Base-by-base conservation (phyloP, 2,329 filamentous ascomycete species). In the Arthrinium puccinioides region DNA sequence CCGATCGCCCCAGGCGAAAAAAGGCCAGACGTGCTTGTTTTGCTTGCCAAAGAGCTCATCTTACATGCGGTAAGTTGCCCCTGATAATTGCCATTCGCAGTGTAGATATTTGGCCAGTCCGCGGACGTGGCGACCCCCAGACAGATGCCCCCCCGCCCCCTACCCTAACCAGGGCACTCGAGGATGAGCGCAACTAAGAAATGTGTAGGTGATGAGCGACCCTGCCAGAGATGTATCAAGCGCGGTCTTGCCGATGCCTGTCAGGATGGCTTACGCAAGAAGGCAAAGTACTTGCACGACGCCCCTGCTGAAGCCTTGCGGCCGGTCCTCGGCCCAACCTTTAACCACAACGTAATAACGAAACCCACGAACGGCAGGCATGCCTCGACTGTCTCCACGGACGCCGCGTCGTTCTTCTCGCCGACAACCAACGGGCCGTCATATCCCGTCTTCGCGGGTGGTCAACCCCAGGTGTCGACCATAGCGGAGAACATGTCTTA, bases 241-340 rank as follows among this genome's bases (percentile, higher is more conserved):
- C 83, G 92, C 51, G 87, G 87, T 31, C 76, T 97, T 16, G 85
- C 88, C 53, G 88, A 95, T 58, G 79, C 79, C 43, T 98, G 92
- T 56, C 88, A 95, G 60, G 92, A 98, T 57, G 92, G 92, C 37
- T 88, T 97, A 36, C 84, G 92, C 45, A 98, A 98, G 64, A 98
- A 97, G 72, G 92, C 92, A 36, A 98, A 98, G 62, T 98, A 98
- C 61, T 84, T 98, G 39, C 89, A 97, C 56, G 92, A 97, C 71
- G 88, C 90, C 19, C 89, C 90, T 24, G 79, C 87, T 36, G 88
- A 94, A 58, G 88, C 88, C 31, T 70, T 96, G 44, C 76, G 90
- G 56, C 87, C 89, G n/a, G 87, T 92, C 28, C 73, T 92, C 32
- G 81, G 82, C 5, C 78, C 81, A 21, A 79, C 73, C 44, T 83